Evolutionary conservation across 495 filamentous ascomycete species (phyloP).

Genomic region (Hypoxylon lienhwacheense): DNA sequence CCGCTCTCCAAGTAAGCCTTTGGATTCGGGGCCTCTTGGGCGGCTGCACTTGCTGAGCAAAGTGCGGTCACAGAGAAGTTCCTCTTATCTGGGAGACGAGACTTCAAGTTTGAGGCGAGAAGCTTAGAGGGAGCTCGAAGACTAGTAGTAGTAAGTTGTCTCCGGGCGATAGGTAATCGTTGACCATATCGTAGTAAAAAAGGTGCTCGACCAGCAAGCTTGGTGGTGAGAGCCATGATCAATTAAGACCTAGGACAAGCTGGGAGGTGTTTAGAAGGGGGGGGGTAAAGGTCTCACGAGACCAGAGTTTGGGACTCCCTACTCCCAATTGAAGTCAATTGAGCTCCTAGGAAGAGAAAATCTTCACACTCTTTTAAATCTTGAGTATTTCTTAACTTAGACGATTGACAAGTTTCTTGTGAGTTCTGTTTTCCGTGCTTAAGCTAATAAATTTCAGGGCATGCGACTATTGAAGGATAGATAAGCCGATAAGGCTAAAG

Average conservation of each 20-base stretch:
- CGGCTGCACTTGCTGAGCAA: conserved; percentile 33
- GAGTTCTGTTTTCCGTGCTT: conserved; percentile 16
- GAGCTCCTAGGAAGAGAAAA: conserved; percentile 20
- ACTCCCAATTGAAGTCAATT: conserved; percentile 37
- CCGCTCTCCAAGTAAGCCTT: conserved; percentile 88
- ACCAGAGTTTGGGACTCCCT: conserved; percentile 29
- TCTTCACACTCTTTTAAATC: conserved; percentile 11
- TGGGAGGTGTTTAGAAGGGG: conserved; percentile 18
- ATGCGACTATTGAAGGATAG: conserved; percentile 20
- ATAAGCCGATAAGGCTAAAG: conserved; percentile 33
- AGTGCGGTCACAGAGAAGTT: conserved; percentile 44
- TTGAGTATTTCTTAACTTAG: conserved; percentile 7
- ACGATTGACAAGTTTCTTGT: conserved; percentile 9
- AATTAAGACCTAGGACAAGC: conserved; percentile 13
- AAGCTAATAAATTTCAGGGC: conserved; percentile 29
- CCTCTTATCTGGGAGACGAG: conserved; percentile 42
- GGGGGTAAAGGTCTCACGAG: conserved; percentile 20
- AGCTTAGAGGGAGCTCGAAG: conserved; percentile 39
- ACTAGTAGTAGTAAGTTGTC: conserved; percentile 41
- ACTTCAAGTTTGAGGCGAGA: conserved; percentile 35
- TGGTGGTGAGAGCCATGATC: conserved; percentile 38
- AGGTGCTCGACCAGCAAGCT: conserved; percentile 53
- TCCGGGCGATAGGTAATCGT: conserved; percentile 47
- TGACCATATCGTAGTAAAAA: conserved; percentile 53
- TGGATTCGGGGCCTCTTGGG: conserved; percentile 74